Base-by-base conservation (phyloP, 2,329 filamentous ascomycete genomes). In the Pyrenochaeta sp. region DNA sequence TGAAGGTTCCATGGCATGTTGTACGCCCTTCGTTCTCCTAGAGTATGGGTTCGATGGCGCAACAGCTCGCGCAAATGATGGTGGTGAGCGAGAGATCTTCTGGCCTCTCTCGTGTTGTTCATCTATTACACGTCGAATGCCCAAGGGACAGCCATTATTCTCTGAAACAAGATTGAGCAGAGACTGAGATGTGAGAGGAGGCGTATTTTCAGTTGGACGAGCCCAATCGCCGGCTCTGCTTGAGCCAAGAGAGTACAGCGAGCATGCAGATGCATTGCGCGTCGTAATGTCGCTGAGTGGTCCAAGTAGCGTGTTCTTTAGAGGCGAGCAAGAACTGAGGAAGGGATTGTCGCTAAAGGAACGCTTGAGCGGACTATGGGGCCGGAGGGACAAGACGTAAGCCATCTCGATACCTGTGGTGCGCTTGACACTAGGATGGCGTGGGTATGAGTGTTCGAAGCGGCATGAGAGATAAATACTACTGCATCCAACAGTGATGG, bases 291-390 rank as follows among this genome's bases (percentile, higher is more conserved):
- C 67, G 53, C 51, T 60, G 22, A 76, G 68, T 6, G 75, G 67
- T 22, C 57, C 56, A 27, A 67, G 54, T 13, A 72, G 54, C 19
- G 61, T 56, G 30, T 74, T 67, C 39, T 66, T 68, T 12, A 74
- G 54, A 32, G 77, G 69, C 15, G 77, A 76, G 59, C 67, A 72
- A 47, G 75, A 67, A 42, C 66, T 69, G 45, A 77, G 65, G 66
- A 74, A 77, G 39, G 73, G 74, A 51, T 72, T 76, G 62, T 79
- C 77, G 65, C 75, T 78, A 67, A 80, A 79, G 54, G 77, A 77
- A 52, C 76, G 75, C 65, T 79, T 78, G 62, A 79, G 68, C 9
- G 77, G 76, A 57, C 74, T 78, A 45, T 74, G 72, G 15, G 76
- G 71, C 34, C 70, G 74, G 49, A 79, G 68, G 42, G 77, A 77